Conservation (phyloP, 78 protist species). For the Dictyostelium discoideum region dicty_2.7 NC_007089.4:3055501-3056000, state of each 20-base stretch:
- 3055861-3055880: background rate
- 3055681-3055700: slow-evolving; percentile 38
- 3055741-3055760: background rate
- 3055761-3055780: slow-evolving; percentile 15
- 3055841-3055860: background rate
- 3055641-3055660: background rate
- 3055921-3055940: slow-evolving; percentile 1
- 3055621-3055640: background rate
- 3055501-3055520: background rate
- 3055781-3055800: slow-evolving; percentile 45
- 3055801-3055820: slow-evolving; percentile 19
- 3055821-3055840: slow-evolving; percentile 26
- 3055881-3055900: background rate
- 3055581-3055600: background rate
- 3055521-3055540: background rate
- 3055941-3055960: background rate
- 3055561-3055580: background rate
- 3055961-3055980: background rate
- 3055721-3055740: background rate
- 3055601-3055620: background rate
- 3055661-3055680: slow-evolving; percentile 2
- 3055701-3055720: slow-evolving; percentile 38
- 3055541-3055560: background rate
- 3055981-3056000: background rate
- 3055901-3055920: background rate